Evolutionary conservation across 768 basidiomycete genomes (phyloP), one percentile per base, ranked within the genome.

Genomic region (Aureoboletus auriporus): DNA sequence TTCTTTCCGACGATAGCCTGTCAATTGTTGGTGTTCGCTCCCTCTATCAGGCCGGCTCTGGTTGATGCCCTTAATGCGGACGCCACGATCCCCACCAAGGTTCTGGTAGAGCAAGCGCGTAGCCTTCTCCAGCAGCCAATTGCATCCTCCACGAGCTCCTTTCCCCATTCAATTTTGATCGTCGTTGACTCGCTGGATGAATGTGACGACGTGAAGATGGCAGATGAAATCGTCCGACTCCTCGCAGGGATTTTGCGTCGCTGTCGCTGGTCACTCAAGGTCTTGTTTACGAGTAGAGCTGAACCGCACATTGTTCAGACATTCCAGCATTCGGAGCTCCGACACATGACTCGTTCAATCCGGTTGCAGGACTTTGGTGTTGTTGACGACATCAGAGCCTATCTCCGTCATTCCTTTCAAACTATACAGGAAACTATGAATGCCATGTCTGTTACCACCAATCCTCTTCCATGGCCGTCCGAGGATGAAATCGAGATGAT

Each of bases 1-100:
- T 52, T 71, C 17, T 59, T 70, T 27, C 51, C 68, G 0, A 67
- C 69, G 0, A 55, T 71, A 30, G 66, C 64, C 5, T 65, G 58
- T 40, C 68, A 71, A 44, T 44, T 70, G n/a, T 47, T 60, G 27
- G 46, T 20, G 17, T 48, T 40, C 6, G 43, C 55, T 2, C 60
- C 64, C 2, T 50, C 43, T 9, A 44, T 63, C 26, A 50, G 42
- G 11, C 50, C 45, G 2, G 47, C 55, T 8, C 39, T 66, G 26
- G 42, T 59, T 6, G 36, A 44, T 6, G 58, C 53, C 9, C 58
- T 65, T 23, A 51, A 59, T n/a, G 26, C 28, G 27, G 57, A 66
- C 17, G 39, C 53, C 23, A 50, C 54, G 3, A 55, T 62, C 40
- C 56, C 62, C 3, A 50, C 52, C 6, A 59, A 64, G 17, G 53